Conservation (phyloP, 345 rosid genomes). For the Lumnitzera racemosa region DNA sequence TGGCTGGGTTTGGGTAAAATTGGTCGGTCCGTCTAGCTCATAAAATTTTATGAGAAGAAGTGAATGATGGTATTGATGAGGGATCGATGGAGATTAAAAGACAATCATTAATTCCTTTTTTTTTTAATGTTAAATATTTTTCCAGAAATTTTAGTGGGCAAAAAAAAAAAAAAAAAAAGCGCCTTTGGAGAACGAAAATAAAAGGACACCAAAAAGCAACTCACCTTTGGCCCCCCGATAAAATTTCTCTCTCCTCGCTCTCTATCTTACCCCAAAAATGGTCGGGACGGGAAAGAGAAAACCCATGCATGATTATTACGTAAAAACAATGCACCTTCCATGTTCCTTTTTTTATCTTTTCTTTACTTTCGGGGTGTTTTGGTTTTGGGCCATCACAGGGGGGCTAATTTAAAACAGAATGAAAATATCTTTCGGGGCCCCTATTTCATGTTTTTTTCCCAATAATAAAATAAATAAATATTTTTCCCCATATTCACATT, state of each 20-base stretch:
- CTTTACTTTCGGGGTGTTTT: background rate
- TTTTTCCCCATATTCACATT: too few species aligned
- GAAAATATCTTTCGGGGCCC: constrained; percentile 10
- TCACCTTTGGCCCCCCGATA: constrained; percentile 15
- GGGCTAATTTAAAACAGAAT: background rate
- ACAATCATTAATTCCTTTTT: constrained; percentile 7
- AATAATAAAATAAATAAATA: too few species aligned
- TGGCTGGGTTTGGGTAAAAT: background rate
- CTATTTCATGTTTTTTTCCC: background rate
- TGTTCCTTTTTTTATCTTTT: background rate
- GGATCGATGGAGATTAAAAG: constrained; percentile 32
- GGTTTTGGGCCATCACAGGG: background rate
- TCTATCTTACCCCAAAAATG: constrained; percentile 3
- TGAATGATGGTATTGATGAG: constrained; percentile 25
- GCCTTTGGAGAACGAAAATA: constrained; percentile 18
- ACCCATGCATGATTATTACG: constrained; percentile 60
- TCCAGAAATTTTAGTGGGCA: constrained; percentile 17
- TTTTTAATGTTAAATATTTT: background rate
- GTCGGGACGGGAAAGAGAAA: constrained; percentile 16
- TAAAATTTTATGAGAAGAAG: background rate
- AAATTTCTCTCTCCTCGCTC: constrained; percentile 7
- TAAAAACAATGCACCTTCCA: constrained; percentile 30
- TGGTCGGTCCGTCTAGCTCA: background rate
- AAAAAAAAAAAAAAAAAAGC: background rate
- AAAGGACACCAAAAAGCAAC: constrained; percentile 11